Evolutionary conservation across 768 basidiomycete genomes (phyloP).

Genomic region (Leccinum boreale): DNA sequence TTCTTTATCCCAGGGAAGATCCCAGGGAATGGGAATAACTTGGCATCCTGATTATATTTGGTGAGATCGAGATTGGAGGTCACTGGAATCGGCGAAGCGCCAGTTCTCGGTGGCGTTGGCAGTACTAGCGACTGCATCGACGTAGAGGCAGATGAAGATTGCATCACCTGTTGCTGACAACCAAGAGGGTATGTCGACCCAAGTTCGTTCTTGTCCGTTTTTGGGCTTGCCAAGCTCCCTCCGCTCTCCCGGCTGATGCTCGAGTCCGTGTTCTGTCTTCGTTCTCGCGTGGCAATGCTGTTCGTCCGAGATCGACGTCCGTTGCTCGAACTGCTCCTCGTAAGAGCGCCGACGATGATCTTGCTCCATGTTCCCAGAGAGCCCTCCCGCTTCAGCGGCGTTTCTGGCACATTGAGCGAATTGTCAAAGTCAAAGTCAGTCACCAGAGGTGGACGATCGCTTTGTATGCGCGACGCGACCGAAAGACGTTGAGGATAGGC

Average conservation of each 20-base stretch:
- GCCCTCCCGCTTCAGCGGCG: conserved; percentile 57
- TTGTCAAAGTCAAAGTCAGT: conserved; percentile 53
- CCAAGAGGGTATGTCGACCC: conserved; percentile 38
- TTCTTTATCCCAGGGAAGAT: conserved; percentile 86
- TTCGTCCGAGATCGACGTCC: conserved; percentile 80
- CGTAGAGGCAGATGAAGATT: conserved; percentile 66
- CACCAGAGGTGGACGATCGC: conserved; percentile 55
- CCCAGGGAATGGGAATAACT: conserved; percentile 89
- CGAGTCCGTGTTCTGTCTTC: conserved; percentile 68
- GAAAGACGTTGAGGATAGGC: conserved; percentile 60
- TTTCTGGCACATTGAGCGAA: conserved; percentile 37
- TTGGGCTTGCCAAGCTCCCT: conserved; percentile 61
- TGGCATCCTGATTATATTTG: conserved; percentile 65
- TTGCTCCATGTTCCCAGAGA: conserved; percentile 66
- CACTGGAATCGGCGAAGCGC: conserved; percentile 76
- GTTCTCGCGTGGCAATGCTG: conserved; percentile 64
- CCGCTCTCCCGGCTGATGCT: conserved; percentile 76
- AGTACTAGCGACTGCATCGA: conserved; percentile 60
- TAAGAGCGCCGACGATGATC: conserved; percentile 59
- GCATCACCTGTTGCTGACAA: conserved; percentile 50
- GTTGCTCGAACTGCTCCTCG: conserved; percentile 58
- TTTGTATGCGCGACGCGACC: conserved; percentile 56
- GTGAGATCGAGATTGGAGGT: conserved; percentile 66
- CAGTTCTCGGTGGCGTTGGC: conserved; percentile 50
- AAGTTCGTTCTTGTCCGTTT: conserved; percentile 50